Evolutionary conservation across 768 basidiomycete species (phyloP).

Genomic region (Rubroboletus satanas): DNA sequence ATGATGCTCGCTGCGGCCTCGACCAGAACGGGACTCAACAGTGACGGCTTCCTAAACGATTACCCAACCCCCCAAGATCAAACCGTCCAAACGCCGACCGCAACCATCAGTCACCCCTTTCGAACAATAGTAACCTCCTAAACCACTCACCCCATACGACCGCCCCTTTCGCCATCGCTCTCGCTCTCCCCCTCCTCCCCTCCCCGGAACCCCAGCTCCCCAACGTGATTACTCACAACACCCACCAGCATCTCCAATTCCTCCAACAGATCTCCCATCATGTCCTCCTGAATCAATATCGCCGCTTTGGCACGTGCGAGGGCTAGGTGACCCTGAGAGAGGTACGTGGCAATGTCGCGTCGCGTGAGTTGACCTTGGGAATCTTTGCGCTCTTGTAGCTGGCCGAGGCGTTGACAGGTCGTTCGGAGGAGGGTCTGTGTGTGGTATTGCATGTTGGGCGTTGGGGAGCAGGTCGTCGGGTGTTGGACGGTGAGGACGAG

Average conservation of each 20-base stretch:
- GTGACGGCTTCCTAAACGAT: conserved; percentile 28
- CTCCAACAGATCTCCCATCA: conserved; percentile 58
- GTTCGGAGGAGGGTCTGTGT: conserved; percentile 58
- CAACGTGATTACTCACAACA: conserved; percentile 53
- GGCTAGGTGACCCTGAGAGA: conserved; percentile 56
- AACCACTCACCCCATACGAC: conserved; percentile 31
- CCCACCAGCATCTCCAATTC: conserved; percentile 64
- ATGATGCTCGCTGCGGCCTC: conserved; percentile 72
- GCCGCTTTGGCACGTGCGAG: conserved; percentile 73
- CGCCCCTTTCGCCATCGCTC: conserved; percentile 10
- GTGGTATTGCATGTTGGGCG: not conserved
- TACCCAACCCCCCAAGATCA: not conserved
- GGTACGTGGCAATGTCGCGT: conserved; percentile 62
- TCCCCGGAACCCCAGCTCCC: conserved; percentile 44
- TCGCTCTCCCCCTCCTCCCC: not conserved
- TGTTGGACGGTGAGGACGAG: not conserved
- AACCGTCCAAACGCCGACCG: not conserved
- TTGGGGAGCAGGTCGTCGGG: not conserved
- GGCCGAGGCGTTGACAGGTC: conserved; percentile 62
- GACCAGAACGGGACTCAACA: conserved; percentile 47
- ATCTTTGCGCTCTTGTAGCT: conserved; percentile 67
- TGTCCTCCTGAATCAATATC: conserved; percentile 60
- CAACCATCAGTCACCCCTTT: conserved; percentile 1
- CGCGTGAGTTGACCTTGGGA: conserved; percentile 58
- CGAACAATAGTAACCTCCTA: not conserved